Base-by-base conservation (phyloP, 208 protist species). In the Strigomonas culicis region DNA sequence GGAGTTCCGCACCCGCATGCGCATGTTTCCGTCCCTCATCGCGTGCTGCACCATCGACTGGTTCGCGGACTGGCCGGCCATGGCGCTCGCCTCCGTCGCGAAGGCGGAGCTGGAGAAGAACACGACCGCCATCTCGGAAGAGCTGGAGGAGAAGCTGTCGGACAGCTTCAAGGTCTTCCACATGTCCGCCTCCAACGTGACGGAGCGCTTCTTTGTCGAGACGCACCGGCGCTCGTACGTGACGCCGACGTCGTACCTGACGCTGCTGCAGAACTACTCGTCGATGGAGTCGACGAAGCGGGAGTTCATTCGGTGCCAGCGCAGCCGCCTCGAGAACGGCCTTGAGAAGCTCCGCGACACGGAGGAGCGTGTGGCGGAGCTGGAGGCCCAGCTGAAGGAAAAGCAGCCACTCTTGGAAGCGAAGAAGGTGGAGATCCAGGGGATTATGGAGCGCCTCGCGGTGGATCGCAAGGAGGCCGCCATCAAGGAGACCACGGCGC, bases 11-110 rank as follows among this genome's bases (percentile, higher is more conserved):
- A 95, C 77, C 7, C 84, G 98, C 59, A 82, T 99, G 67, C 90
- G 98, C 59, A 98, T 98, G 91, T 99, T 99, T 71, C 98, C 98
- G 0, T 93, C 98, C 0, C 85, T 99, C 10, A 95, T 99, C 62
- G 98, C 97, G 52, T 99, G 96, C 77, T 99, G 97, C 75, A 98
- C 98, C 25, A 99, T 99, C 66, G 98, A 99, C 75, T 99, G 97
- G 98, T 99, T 99, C 79, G 90, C 91, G 31, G 84, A 94, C 68
- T 99, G 98, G 97, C 97, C 97, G 15, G 86, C 83, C 8, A 93
- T 99, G 74, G 97, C 98, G 47, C 86, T 99, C 11, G 61, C 80
- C 31, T 95, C 89, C 28, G 97, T 99, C 13, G 96, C 97, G 10
- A 69, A 74, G 52, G 93, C 77, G 28, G 86, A 95, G 63, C 72